These are phyloP conservation scores for Lactarius indigo DNA, from an alignment of 768 basidiomycete genomes.

Conservation along the genomic window DNA sequence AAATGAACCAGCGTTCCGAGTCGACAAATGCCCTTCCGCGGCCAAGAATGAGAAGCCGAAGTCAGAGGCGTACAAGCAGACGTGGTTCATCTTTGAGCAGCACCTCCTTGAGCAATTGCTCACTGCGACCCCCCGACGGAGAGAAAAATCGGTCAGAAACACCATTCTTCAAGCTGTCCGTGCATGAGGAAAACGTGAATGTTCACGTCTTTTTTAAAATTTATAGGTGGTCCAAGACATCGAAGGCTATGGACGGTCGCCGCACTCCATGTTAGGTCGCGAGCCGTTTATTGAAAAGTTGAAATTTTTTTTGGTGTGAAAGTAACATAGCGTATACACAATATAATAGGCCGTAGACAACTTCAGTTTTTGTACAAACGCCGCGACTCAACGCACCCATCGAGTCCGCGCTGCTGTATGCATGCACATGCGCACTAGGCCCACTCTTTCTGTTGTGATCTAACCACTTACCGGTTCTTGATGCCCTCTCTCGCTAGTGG, in stretches of 20 bases:
- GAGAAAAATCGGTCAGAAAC: conserved; percentile 64
- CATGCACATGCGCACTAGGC: too few relatives aligned
- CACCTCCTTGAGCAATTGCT: conserved; percentile 70
- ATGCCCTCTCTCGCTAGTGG: too few relatives aligned
- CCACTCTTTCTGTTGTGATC: too few relatives aligned
- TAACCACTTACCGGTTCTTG: too few relatives aligned
- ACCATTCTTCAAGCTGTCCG: not conserved
- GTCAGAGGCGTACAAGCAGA: conserved; percentile 75
- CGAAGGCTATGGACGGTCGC: conserved; percentile 72
- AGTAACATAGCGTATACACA: conserved; percentile 20
- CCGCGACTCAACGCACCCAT: too few relatives aligned
- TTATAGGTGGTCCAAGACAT: conserved; percentile 75
- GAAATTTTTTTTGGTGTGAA: conserved; percentile 65
- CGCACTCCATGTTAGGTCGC: conserved; percentile 84
- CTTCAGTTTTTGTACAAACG: too few relatives aligned
- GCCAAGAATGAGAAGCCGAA: conserved; percentile 38
- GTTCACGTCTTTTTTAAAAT: conserved; percentile 4
- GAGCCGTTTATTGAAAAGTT: conserved; percentile 82
- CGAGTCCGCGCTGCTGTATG: too few relatives aligned
- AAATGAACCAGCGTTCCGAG: not conserved
- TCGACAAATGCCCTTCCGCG: not conserved
- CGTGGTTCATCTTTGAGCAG: conserved; percentile 75
- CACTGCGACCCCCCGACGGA: conserved; percentile 73
- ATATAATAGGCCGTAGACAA: too few relatives aligned
- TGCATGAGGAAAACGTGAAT: conserved; percentile 3